phyloP scores from a whole-genome alignment of 805 yeast genomes.

The Kodamaea leandrae region DNA sequence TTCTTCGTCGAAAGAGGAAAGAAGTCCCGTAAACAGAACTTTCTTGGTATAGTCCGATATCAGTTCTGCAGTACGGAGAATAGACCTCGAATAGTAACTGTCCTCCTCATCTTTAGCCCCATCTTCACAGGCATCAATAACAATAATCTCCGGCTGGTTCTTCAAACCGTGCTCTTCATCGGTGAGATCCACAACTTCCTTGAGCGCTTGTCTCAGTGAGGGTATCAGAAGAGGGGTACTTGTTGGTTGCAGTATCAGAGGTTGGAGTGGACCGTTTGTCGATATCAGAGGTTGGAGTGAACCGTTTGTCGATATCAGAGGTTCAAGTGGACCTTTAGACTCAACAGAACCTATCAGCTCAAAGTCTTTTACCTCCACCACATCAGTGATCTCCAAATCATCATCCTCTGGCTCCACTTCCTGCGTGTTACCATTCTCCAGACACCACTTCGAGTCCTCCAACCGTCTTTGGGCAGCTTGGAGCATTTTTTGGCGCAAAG shows the following conservation, averaged over 20 bases:
- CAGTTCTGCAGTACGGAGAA: too few species aligned
- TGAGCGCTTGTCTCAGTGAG: constrained; percentile 7
- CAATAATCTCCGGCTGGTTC: constrained; percentile 17
- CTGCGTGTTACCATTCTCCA: constrained; percentile 16
- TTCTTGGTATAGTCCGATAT: too few species aligned
- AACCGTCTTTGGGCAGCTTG: constrained; percentile 64
- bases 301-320: too few species aligned
- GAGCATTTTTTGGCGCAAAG: constrained; percentile 45
- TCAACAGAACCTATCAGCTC: too few species aligned
- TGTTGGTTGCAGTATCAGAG: too few species aligned
- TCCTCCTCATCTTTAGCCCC: not conserved
- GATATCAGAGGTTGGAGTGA: too few species aligned
- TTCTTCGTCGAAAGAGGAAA: constrained; percentile 19
- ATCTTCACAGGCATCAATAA: constrained; percentile 24
- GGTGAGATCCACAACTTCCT: constrained; percentile 16
- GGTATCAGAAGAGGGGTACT: too few species aligned
- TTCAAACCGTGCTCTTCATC: constrained; percentile 12
- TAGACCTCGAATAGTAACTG: constrained; percentile 8
- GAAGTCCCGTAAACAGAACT: constrained; percentile 13
- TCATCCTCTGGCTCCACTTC: constrained; percentile 41
- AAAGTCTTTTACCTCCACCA: not conserved
- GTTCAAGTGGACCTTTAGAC: too few species aligned
- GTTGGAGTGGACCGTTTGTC: too few species aligned
- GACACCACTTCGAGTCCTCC: constrained; percentile 52
- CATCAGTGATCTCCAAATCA: constrained; percentile 40